Evolutionary conservation across 345 rosid genomes (phyloP), one percentile per base, ranked within the genome.

Genomic region (Gossypioides kirkii): DNA sequence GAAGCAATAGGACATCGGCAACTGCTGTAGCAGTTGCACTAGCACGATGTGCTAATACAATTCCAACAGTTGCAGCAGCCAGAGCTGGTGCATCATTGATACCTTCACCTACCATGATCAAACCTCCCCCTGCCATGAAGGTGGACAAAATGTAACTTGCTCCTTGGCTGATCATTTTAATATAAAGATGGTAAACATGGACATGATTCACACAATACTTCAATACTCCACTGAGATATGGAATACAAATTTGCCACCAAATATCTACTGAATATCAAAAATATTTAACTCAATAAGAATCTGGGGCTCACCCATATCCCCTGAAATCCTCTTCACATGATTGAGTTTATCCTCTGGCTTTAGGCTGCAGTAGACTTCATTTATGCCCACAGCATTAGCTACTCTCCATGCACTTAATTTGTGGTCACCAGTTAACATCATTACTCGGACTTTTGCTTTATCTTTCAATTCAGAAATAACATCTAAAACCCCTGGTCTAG

Each of bases 1-100:
- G 87, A 50, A 95, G 82, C 72, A 95, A 82, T 41, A 95, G 82
- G 79, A 90, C 91, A 73, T 92, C 98, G 11, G 99, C 98, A 77
- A 95, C 98, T 55, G 94, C 98, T 60, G 85, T 86, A 12, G 97
- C 98, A 17, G 99, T 92, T 77, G 98, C 98, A 86, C 98, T 95
- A 10, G 99, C 99, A 55, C 96, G 93, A 64, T 90, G 98, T 69
- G 98, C 98, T 77, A 95, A 97, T 36, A 95, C 98, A 45, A 95
- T 90, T 32, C 99, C 99, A 2, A 92, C 91, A 0, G 98, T 89
- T 60, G 99, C 98, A 73, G 97, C 97, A 66, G 99, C 98, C 45
- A 94, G 90, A 25, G 99, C 99, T 63, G 99, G 99, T 32, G 87
- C 99, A 80, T 95, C 97, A 79, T 95, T 95, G 65, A 95, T 95